phyloP scores from a whole-genome alignment of 805 yeast genomes.

The Priceomyces castillae region DNA sequence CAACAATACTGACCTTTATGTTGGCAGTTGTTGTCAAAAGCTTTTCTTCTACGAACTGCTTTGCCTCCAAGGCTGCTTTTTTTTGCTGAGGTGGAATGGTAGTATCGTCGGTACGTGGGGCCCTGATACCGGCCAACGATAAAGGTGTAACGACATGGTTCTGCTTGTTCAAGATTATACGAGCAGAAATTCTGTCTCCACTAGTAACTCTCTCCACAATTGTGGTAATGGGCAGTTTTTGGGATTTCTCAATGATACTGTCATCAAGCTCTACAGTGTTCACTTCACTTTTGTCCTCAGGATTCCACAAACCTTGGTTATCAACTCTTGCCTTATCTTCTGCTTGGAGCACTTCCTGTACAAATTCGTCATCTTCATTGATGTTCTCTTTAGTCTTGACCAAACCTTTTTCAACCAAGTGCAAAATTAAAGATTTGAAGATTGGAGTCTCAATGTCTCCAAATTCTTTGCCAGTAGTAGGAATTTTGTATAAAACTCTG shows the following conservation, averaged over 20 bases:
- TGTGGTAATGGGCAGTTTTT: conserved; percentile 45
- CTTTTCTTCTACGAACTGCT: conserved; percentile 58
- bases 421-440: conserved; percentile 56
- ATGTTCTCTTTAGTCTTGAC: conserved; percentile 61
- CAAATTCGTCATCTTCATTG: conserved; percentile 36
- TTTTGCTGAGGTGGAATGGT: conserved; percentile 42
- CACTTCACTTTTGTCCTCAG: conserved; percentile 11
- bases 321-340: conserved; percentile 52
- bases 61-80: conserved; percentile 66
- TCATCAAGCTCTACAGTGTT: conserved; percentile 28
- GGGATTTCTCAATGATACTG: conserved; percentile 33
- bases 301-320: conserved; percentile 58
- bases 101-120: conserved; percentile 63
- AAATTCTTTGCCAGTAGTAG: conserved; percentile 56
- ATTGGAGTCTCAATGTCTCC: conserved; percentile 70
- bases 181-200: conserved; percentile 73
- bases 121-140: conserved; percentile 67
- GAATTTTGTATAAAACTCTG: conserved; percentile 52
- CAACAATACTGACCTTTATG: conserved; percentile 53
- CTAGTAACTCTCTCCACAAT: conserved; percentile 73
- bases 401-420: conserved; percentile 54
- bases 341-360: conserved; percentile 33
- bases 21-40: conserved; percentile 58
- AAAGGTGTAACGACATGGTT: conserved; percentile 59
- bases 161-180: conserved; percentile 48